Percentiles rank a stretch among this genome's conserved stretches.
phyloP scores from a whole-genome alignment of 169 alveolate species.

The Cryptosporidium bovis region DNA sequence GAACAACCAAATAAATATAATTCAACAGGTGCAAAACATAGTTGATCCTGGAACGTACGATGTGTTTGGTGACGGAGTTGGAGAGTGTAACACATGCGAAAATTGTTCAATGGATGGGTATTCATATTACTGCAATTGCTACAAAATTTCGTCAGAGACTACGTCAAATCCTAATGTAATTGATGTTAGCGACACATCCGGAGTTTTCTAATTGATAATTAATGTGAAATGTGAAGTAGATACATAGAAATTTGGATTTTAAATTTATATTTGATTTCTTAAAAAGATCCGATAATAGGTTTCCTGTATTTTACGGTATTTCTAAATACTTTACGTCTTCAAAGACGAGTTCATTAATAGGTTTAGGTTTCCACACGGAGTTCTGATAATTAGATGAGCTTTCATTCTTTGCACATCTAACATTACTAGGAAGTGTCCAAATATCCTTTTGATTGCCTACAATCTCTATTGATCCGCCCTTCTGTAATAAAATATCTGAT shows the following conservation, averaged over 20 bases:
- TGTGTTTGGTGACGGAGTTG: conserved; percentile 68
- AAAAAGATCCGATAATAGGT: background rate
- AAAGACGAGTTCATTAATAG: conserved; percentile 56
- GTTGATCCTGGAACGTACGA: conserved; percentile 49
- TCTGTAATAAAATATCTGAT: conserved; percentile 44
- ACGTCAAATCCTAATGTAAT: conserved; percentile 42
- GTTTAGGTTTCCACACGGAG: conserved; percentile 66
- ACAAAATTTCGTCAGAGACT: conserved; percentile 61
- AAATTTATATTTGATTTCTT: conserved; percentile 37
- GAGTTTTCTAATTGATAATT: conserved; percentile 56
- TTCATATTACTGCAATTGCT: conserved; percentile 73
- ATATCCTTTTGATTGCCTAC: conserved; percentile 43
- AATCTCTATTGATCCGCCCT: conserved; percentile 56
- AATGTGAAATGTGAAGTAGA: conserved; percentile 50
- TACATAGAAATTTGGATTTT: conserved; percentile 64
- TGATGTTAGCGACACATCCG: conserved; percentile 60
- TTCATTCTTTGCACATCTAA: conserved; percentile 11
- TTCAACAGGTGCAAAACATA: conserved; percentile 42
- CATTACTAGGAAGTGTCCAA: conserved; percentile 71
- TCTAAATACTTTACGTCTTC: conserved; percentile 42
- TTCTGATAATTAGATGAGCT: conserved; percentile 34
- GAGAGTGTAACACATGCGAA: conserved; percentile 55
- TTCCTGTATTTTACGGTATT: background rate
- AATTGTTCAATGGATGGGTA: conserved; percentile 58
- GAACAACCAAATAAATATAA: conserved; percentile 23